A percentile compares a stretch with the other conserved stretches of the same genome.
phyloP scores from a whole-genome alignment of 495 filamentous ascomycete genomes.

The Aspergillus baeticus region DNA sequence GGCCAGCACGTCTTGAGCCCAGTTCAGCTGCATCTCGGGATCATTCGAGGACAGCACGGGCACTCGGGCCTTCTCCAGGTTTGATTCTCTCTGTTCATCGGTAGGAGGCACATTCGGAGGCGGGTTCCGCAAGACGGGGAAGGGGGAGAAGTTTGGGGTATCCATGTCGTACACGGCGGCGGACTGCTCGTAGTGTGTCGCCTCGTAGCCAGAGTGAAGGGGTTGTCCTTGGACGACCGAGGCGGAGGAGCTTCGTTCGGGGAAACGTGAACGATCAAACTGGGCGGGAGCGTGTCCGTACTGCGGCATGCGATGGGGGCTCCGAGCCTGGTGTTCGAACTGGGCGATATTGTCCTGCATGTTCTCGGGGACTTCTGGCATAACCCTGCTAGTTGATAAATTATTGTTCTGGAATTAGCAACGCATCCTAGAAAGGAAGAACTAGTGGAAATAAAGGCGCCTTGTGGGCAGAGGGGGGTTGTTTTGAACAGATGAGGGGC shows the following conservation, averaged over 20 bases:
- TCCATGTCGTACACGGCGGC: constrained; percentile 52
- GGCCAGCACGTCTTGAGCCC: constrained; percentile 88
- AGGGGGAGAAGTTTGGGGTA: constrained; percentile 82
- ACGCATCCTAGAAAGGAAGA: constrained; percentile 7
- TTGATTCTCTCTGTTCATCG: constrained; percentile 89
- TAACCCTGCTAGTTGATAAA: constrained; percentile 50
- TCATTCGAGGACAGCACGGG: constrained; percentile 91
- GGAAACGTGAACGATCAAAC: constrained; percentile 41
- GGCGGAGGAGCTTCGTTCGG: constrained; percentile 42
- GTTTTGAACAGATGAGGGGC: constrained; percentile 8
- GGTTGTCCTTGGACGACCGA: constrained; percentile 32
- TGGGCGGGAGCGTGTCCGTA: constrained; percentile 29
- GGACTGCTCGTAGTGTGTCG: constrained; percentile 41
- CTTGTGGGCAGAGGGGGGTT: not conserved
- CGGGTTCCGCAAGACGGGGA: constrained; percentile 77
- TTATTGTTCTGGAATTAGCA: constrained; percentile 15
- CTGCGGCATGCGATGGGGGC: constrained; percentile 39
- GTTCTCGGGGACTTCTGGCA: constrained; percentile 76
- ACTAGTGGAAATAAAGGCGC: not conserved
- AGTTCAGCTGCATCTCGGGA: constrained; percentile 92
- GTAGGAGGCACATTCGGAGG: constrained; percentile 90
- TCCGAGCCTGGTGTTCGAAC: constrained; percentile 75
- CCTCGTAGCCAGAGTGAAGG: constrained; percentile 30
- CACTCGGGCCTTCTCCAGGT: constrained; percentile 75
- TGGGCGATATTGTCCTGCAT: constrained; percentile 90